Percentiles rank a stretch among this genome's conserved stretches.
Evolutionary conservation across 1,284 basidiomycete species (phyloP).

Genomic region (Cutaneotrichosporon cutaneum): DNA sequence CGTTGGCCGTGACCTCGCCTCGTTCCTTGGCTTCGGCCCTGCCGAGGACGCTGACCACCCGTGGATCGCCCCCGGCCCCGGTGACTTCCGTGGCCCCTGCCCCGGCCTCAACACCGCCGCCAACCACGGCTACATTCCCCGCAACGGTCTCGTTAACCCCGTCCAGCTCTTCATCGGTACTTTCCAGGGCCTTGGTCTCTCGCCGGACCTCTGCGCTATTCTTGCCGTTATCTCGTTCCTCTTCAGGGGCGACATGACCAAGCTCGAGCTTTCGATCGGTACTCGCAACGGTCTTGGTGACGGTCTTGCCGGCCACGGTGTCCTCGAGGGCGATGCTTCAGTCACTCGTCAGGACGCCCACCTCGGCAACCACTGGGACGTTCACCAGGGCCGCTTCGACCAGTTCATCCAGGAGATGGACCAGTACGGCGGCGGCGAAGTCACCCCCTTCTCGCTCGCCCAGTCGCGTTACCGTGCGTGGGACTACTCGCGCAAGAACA

Average conservation of each 20-base stretch:
- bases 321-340: constrained; percentile 27
- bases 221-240: constrained; percentile 33
- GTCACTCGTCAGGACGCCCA: constrained; percentile 24
- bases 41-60: constrained; percentile 32
- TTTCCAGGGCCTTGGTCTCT: constrained; percentile 35
- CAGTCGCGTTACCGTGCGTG: constrained; percentile 19
- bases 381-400: constrained; percentile 14
- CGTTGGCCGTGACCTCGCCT: neutral
- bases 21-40: constrained; percentile 16
- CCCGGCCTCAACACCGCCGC: constrained; percentile 49
- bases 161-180: constrained; percentile 33
- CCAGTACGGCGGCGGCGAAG: constrained; percentile 8
- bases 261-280: constrained; percentile 32
- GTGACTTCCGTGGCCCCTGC: constrained; percentile 42
- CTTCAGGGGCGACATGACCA: constrained; percentile 40
- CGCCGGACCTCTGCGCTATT: constrained; percentile 36
- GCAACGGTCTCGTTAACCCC: constrained; percentile 41
- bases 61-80: constrained; percentile 31
- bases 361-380: constrained; percentile 19
- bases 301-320: constrained; percentile 20
- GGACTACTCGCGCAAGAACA: constrained; percentile 16
- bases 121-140: constrained; percentile 40
- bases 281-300: constrained; percentile 15
- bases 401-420: constrained; percentile 16
- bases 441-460: constrained; percentile 18